These are phyloP conservation scores for Alternaria sp. DNA, from an alignment of 2,329 filamentous ascomycete species.

Conservation along the genomic window DNA sequence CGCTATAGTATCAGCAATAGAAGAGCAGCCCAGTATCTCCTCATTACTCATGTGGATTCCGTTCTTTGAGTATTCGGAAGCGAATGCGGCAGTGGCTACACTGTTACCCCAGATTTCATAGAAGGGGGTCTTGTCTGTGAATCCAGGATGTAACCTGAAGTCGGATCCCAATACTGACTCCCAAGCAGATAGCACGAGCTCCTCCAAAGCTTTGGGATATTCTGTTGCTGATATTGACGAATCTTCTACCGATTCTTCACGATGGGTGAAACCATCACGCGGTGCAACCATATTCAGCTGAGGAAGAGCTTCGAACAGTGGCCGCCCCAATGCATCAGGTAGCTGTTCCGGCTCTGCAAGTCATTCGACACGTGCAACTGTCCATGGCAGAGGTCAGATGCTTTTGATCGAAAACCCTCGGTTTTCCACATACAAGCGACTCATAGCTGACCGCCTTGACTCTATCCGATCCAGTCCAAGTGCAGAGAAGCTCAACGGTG, in stretches of 20 bases:
- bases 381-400: constrained; percentile 17
- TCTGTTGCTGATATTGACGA: not conserved
- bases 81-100: constrained; percentile 1
- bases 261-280: not conserved
- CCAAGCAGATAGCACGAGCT: constrained; percentile 7
- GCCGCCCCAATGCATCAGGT: not conserved
- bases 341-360: constrained; percentile 3
- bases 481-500: constrained; percentile 20
- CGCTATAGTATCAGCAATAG: not conserved
- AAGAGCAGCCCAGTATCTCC: not conserved
- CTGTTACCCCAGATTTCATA: constrained; percentile 10
- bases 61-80: not conserved
- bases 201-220: not conserved
- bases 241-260: too few species aligned
- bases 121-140: constrained; percentile 6
- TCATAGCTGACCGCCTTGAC: constrained; percentile 15
- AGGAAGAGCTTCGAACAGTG: not conserved
- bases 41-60: not conserved
- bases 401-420: constrained; percentile 1
- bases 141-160: constrained; percentile 7
- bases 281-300: not conserved
- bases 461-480: constrained; percentile 3
- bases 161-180: constrained; percentile 8
- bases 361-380: constrained; percentile 6
- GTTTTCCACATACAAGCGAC: constrained; percentile 20